Conservation (phyloP, 768 basidiomycete genomes). For the Trametes cubensis region DNA sequence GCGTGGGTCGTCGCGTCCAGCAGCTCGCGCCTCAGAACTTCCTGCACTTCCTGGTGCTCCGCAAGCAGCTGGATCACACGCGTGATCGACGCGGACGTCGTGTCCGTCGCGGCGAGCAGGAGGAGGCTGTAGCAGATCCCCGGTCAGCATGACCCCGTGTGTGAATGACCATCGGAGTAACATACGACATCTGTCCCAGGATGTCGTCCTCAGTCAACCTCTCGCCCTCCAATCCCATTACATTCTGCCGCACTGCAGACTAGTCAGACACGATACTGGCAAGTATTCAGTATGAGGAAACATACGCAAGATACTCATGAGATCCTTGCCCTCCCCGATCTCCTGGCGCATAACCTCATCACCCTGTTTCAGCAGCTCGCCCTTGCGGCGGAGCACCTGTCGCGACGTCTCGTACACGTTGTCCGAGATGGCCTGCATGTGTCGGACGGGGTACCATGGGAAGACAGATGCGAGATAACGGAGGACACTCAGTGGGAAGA, state of each 20-base stretch:
- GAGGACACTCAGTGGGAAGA: neutral
- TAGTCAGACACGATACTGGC: neutral
- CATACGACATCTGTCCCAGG: slow-evolving; percentile 16
- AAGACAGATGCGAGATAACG: neutral
- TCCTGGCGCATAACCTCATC: neutral
- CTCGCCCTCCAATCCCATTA: neutral
- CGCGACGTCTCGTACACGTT: neutral
- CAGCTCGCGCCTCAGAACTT: neutral
- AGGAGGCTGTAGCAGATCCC: neutral
- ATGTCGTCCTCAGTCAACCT: slow-evolving; percentile 1
- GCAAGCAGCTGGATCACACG: slow-evolving; percentile 4
- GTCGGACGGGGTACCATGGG: neutral
- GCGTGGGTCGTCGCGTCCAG: neutral
- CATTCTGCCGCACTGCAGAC: slow-evolving; percentile 5
- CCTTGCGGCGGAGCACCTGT: neutral
- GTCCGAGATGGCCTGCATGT: slow-evolving; percentile 9
- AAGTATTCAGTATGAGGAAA: neutral
- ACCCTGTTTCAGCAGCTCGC: neutral
- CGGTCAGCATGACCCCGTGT: too few species aligned
- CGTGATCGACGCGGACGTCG: slow-evolving; percentile 1
- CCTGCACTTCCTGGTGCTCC: neutral
- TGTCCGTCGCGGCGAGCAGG: slow-evolving; percentile 10
- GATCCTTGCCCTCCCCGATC: slow-evolving; percentile 10
- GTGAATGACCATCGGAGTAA: neutral
- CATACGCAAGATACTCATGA: slow-evolving; percentile 16